Evolutionary conservation across 179 eudicot genomes (phyloP).

Genomic region (Silene coronaria): DNA sequence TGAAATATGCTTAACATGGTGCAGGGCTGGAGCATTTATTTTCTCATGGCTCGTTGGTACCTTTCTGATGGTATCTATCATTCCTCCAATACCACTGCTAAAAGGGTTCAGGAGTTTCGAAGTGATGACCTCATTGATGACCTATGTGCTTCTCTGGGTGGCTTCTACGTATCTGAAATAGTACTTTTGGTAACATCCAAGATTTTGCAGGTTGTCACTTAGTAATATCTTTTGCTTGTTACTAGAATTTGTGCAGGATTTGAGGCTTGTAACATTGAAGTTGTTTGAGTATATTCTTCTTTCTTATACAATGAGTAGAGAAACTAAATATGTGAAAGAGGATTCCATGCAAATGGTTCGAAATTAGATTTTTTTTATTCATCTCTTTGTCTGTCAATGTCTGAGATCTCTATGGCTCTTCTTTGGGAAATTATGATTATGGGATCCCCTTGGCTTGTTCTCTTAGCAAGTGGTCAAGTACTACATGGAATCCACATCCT

Average conservation of each 20-base stretch:
- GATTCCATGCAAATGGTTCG: background rate
- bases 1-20: slow-evolving; percentile 16
- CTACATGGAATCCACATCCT: too few species aligned
- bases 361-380: background rate
- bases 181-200: slow-evolving; percentile 5
- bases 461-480: background rate
- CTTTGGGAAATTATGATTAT: slow-evolving; percentile 9
- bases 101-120: slow-evolving; percentile 89
- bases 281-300: background rate
- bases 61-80: slow-evolving; percentile 89
- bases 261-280: slow-evolving; percentile 17
- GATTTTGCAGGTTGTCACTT: slow-evolving; percentile 18
- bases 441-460: background rate
- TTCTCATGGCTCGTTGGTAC: slow-evolving; percentile 87
- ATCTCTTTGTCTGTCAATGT: background rate
- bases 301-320: background rate
- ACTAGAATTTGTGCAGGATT: background rate
- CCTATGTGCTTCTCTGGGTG: slow-evolving; percentile 80
- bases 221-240: background rate
- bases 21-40: slow-evolving; percentile 85
- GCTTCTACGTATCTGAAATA: slow-evolving; percentile 73
- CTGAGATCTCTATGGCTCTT: background rate
- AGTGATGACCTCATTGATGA: slow-evolving; percentile 75
- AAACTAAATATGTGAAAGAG: slow-evolving; percentile 2
- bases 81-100: slow-evolving; percentile 80